Percentiles rank a stretch among this genome's conserved stretches.
Evolutionary conservation across 305 asterid genomes (phyloP).

Genomic region (Fraxinus platypoda): DNA sequence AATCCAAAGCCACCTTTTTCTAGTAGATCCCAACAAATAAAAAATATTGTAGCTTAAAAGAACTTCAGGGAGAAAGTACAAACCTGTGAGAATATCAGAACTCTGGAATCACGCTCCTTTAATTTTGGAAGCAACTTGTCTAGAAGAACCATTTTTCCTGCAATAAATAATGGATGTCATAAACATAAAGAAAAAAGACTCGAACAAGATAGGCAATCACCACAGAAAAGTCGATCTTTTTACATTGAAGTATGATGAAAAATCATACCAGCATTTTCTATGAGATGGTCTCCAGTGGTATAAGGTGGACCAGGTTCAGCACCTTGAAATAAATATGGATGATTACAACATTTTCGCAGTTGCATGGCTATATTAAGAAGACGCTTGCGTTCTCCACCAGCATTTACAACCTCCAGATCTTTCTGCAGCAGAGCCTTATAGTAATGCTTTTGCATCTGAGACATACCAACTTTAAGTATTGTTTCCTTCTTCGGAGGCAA

Average conservation of each 20-base stretch:
- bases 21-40: background rate
- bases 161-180: slow-evolving; percentile 13
- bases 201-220: background rate
- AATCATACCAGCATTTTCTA: slow-evolving; percentile 88
- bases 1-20: background rate
- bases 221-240: background rate
- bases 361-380: slow-evolving; percentile 99
- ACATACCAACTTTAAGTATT: slow-evolving; percentile 98
- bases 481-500: slow-evolving; percentile 99
- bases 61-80: background rate
- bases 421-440: slow-evolving; percentile 93
- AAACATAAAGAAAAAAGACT: background rate
- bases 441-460: slow-evolving; percentile 98
- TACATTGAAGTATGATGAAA: background rate
- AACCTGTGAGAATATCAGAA: slow-evolving; percentile 96
- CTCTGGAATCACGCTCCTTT: slow-evolving; percentile 98
- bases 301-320: slow-evolving; percentile 99
- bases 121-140: slow-evolving; percentile 95
- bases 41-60: background rate
- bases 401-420: slow-evolving; percentile 98
- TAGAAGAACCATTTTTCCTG: slow-evolving; percentile 97
- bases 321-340: slow-evolving; percentile 98
- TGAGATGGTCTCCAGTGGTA: slow-evolving; percentile 83
- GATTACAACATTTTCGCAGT: slow-evolving; percentile 96
- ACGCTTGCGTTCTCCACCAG: slow-evolving; percentile 99